Evolutionary conservation across 805 yeast genomes (phyloP).

Genomic region (Wickerhamiella vanderwaltii): DNA sequence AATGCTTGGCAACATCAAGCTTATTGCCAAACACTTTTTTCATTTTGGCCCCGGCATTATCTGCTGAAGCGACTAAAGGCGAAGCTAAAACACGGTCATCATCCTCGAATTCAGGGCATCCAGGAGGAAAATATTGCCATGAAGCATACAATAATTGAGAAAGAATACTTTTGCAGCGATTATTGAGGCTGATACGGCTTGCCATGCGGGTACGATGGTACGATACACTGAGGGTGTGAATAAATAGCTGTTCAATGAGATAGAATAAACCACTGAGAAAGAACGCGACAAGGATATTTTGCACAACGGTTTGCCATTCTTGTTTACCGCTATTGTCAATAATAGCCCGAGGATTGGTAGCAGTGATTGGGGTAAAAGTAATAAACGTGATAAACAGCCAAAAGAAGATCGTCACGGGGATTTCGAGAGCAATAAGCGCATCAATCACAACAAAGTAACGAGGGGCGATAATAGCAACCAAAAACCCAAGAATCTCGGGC

Average conservation of each 20-base stretch:
- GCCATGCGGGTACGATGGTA: slow-evolving; percentile 32
- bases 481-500: slow-evolving; percentile 23
- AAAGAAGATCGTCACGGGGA: slow-evolving; percentile 26
- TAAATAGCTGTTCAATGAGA: slow-evolving; percentile 28
- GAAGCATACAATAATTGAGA: slow-evolving; percentile 26
- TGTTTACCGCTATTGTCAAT: slow-evolving; percentile 18
- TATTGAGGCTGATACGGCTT: slow-evolving; percentile 28
- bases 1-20: slow-evolving; percentile 1
- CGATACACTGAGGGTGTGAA: slow-evolving; percentile 30
- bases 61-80: slow-evolving; percentile 14
- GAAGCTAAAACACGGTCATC: slow-evolving; percentile 27
- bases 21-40: slow-evolving; percentile 7
- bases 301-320: slow-evolving; percentile 28
- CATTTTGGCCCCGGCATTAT: slow-evolving; percentile 9
- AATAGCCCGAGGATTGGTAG: slow-evolving; percentile 22
- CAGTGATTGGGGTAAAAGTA: slow-evolving; percentile 28
- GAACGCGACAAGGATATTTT: slow-evolving; percentile 29
- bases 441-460: slow-evolving; percentile 24
- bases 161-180: slow-evolving; percentile 24
- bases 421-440: slow-evolving; percentile 28
- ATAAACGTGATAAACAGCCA: slow-evolving; percentile 30
- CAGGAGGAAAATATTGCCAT: slow-evolving; percentile 27
- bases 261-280: slow-evolving; percentile 29
- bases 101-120: slow-evolving; percentile 27
- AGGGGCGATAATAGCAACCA: slow-evolving; percentile 27